Evolutionary conservation across 192 early-diverging fungal genomes (phyloP).

Genomic region (Obelidium mucronatum): DNA sequence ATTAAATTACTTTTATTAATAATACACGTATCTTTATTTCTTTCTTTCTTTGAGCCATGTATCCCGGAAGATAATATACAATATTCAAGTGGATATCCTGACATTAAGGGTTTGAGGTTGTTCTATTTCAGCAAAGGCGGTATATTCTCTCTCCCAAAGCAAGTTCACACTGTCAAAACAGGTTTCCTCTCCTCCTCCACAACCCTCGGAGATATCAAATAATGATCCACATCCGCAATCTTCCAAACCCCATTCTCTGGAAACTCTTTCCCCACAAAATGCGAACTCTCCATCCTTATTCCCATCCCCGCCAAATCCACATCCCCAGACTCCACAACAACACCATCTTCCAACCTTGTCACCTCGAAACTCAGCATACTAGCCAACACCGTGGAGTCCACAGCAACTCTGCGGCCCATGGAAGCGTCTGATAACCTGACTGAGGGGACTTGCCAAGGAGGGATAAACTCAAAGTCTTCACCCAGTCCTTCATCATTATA

Average conservation of each 20-base stretch:
- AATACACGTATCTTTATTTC: too few relatives aligned
- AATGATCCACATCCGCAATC: conserved; percentile 25
- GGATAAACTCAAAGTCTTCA: neutral
- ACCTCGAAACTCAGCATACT: neutral
- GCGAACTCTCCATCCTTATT: conserved; percentile 12
- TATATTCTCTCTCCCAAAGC: too few relatives aligned
- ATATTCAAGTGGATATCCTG: too few relatives aligned
- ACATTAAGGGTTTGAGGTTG: too few relatives aligned
- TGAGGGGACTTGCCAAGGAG: too few relatives aligned
- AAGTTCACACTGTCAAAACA: neutral
- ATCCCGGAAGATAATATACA: too few relatives aligned
- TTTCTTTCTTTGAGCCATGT: too few relatives aligned
- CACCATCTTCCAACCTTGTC: conserved; percentile 1
- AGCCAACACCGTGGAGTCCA: conserved; percentile 8
- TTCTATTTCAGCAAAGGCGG: too few relatives aligned
- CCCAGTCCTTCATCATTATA: neutral
- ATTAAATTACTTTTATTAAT: too few relatives aligned
- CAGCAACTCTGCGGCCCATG: too few relatives aligned
- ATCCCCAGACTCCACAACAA: neutral
- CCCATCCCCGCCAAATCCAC: conserved; percentile 28
- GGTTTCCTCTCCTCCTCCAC: conserved; percentile 20
- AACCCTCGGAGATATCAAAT: conserved; percentile 4
- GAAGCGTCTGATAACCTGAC: too few relatives aligned
- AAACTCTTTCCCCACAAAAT: conserved; percentile 14
- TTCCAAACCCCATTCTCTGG: conserved; percentile 18